phyloP scores from a whole-genome alignment of 495 filamentous ascomycete species.

The Neurospora africana region DNA sequence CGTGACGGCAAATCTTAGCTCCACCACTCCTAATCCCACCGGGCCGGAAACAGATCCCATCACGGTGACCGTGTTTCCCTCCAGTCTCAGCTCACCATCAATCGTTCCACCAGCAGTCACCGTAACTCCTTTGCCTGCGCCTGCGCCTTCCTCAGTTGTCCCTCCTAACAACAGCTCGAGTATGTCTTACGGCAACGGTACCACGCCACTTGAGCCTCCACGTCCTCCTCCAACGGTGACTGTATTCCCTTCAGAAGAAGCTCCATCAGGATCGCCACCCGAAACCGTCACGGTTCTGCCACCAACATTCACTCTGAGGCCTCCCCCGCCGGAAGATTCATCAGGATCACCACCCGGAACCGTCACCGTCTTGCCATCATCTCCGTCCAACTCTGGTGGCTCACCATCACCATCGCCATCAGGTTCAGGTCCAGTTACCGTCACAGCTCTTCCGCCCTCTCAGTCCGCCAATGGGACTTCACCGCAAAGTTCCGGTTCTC shows the following conservation, averaged over 20 bases:
- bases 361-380: background rate
- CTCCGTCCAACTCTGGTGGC: background rate
- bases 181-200: background rate
- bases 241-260: background rate
- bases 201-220: background rate
- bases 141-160: background rate
- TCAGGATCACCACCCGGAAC: background rate
- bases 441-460: background rate
- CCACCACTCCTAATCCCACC: background rate
- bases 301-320: background rate
- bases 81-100: background rate
- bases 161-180: background rate
- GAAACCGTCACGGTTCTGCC: conserved; percentile 6
- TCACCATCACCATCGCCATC: background rate
- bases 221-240: background rate
- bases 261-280: background rate
- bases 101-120: background rate
- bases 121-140: background rate
- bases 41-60: conserved; percentile 1
- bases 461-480: background rate
- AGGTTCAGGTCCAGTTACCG: background rate
- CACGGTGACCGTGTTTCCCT: conserved; percentile 11
- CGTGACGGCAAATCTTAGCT: background rate
- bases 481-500: background rate
- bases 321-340: background rate